Evolutionary conservation across 805 yeast genomes (phyloP), one percentile per base, ranked within the genome.

Genomic region (Alloascoidea africana): DNA sequence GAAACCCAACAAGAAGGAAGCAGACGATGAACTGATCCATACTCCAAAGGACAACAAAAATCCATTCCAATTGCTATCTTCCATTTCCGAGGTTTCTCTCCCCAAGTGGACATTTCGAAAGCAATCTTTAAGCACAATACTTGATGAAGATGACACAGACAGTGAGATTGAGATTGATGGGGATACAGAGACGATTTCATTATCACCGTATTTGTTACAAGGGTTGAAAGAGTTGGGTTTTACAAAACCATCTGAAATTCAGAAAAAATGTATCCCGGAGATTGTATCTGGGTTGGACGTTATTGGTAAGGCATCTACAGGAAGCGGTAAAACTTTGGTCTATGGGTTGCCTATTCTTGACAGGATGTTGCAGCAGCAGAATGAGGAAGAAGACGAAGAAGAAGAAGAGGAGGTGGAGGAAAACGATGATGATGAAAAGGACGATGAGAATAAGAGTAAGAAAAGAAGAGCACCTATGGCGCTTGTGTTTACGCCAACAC

Each of bases 311-410:
- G 98, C 98, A 13, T 79, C 91, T 6, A 91, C 98, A 1, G 98
- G 98, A 54, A 83, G 95, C 1, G 98, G 98, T 66, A 91, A 91
- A 54, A 91, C 98, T 0, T 62, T 87, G 41, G 99, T 98, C 0
- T 91, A 84, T 55, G 96, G 96, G 35, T 72, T 91, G 17, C 96
- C 98, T 5, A 77, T 93, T 18, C 55, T 91, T 42, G 95, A 89
- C 51, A 70, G 66, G 41, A 68, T 71, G 41, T 47, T 74, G 14
- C 40, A 5, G 37, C 37, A 36, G 3, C 36, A 45, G 5, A 6
- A 23, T 4, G 27, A 27, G 15, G 17, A 18, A 6, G 27, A 19
- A 11, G 33, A 38, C 3, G 27, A 34, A 11, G 42, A 35, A 1
- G 41, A 38, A 11, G 34, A 35, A 4, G 44, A 42, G 17, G 32